These are phyloP conservation scores for Starmerella vitae DNA, from an alignment of 805 yeast genomes.

Conservation along the genomic window DNA sequence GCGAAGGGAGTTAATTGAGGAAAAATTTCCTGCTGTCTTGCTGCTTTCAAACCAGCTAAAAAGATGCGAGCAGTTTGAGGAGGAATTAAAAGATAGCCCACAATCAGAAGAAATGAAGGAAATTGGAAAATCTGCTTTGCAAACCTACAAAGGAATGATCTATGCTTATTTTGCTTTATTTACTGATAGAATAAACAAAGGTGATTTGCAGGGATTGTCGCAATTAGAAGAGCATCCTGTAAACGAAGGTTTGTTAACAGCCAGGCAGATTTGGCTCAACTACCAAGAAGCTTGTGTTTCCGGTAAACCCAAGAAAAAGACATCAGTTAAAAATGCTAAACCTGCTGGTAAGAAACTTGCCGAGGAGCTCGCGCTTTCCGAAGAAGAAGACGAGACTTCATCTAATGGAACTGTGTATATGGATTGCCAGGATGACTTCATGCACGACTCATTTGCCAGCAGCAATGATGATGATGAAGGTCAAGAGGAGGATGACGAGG, in stretches of 20 bases:
- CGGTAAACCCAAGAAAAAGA: not conserved
- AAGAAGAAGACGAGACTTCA: constrained; percentile 7
- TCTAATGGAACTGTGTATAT: not conserved
- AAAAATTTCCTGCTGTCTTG: constrained; percentile 68
- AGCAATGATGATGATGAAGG: constrained; percentile 11
- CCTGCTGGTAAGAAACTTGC: not conserved
- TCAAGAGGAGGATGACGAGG: constrained; percentile 4
- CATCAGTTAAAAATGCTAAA: not conserved
- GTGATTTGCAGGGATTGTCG: constrained; percentile 29
- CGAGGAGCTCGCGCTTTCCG: constrained; percentile 2
- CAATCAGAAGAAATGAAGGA: constrained; percentile 13
- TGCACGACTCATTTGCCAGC: not conserved
- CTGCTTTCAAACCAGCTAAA: constrained; percentile 59
- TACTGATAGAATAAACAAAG: constrained; percentile 39
- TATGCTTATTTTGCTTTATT: constrained; percentile 68
- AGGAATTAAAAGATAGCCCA: constrained; percentile 15
- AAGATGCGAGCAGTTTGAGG: constrained; percentile 25
- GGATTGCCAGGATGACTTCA: not conserved
- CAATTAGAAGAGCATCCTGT: constrained; percentile 76
- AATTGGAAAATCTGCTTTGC: constrained; percentile 54
- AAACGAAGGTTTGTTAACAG: constrained; percentile 70
- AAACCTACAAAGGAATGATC: constrained; percentile 67
- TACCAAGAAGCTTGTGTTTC: constrained; percentile 39
- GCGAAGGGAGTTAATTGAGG: constrained; percentile 40
- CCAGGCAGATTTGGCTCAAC: constrained; percentile 83